phyloP scores from a whole-genome alignment of 2,329 filamentous ascomycete genomes.

The Colletotrichum karsti region DNA sequence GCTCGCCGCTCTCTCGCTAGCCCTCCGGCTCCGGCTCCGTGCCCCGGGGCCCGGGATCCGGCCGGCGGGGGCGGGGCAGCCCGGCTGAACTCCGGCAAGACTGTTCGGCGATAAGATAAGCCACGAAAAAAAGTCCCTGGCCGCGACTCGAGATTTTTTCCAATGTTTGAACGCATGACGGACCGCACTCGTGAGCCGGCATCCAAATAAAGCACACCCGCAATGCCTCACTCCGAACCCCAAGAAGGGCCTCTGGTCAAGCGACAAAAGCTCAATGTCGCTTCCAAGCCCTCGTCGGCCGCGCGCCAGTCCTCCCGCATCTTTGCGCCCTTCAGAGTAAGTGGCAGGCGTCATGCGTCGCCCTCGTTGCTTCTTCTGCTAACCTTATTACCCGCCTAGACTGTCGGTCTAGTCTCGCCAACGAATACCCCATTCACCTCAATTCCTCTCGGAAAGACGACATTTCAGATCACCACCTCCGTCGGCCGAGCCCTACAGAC shows the following conservation, averaged over 20 bases:
- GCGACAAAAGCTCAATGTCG: constrained; percentile 73
- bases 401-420: constrained; percentile 91
- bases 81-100: constrained; percentile 11
- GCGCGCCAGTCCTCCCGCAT: constrained; percentile 73
- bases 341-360: constrained; percentile 41
- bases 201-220: constrained; percentile 26
- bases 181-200: constrained; percentile 6
- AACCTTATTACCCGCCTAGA: constrained; percentile 58
- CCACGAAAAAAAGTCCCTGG: not conserved
- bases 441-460: constrained; percentile 88
- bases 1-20: no score
- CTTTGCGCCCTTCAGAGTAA: constrained; percentile 92
- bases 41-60: no score
- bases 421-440: constrained; percentile 91
- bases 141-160: not conserved
- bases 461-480: constrained; percentile 97
- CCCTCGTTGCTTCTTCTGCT: not conserved
- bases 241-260: constrained; percentile 73
- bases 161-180: not conserved
- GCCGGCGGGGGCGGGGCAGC: not conserved
- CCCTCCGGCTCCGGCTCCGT: no score
- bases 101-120: constrained; percentile 21
- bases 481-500: constrained; percentile 92
- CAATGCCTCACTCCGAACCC: constrained; percentile 65
- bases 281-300: constrained; percentile 45